These are phyloP conservation scores for Myochromella boudieri DNA, from an alignment of 768 basidiomycete genomes.

Conservation along the genomic window DNA sequence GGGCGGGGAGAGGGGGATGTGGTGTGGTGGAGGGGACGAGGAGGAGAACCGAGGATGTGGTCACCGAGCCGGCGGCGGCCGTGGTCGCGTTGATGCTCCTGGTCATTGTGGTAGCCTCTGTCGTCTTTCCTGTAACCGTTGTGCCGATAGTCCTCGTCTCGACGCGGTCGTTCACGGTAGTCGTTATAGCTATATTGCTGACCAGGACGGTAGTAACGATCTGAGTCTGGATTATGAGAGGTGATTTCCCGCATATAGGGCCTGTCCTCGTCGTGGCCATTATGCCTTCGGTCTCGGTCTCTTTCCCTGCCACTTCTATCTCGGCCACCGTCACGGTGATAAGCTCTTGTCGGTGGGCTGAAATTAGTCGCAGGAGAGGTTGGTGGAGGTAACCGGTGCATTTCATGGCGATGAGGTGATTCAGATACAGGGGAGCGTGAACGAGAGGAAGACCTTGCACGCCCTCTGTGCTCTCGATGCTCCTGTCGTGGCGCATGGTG, in stretches of 20 bases:
- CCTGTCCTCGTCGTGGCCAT: constrained; percentile 25
- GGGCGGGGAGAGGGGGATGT: too few relatives aligned
- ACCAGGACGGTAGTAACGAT: constrained; percentile 28
- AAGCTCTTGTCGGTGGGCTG: constrained; percentile 38
- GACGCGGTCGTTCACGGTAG: constrained; percentile 29
- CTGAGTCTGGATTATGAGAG: constrained; percentile 13
- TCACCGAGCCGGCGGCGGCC: constrained; percentile 21
- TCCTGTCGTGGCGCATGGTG: constrained; percentile 22
- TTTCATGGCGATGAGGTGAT: constrained; percentile 33
- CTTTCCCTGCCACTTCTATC: constrained; percentile 28
- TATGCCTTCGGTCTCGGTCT: constrained; percentile 25
- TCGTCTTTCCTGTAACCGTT: constrained; percentile 12
- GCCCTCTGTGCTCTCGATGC: constrained; percentile 27
- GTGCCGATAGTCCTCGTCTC: constrained; percentile 21
- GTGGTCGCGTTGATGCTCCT: constrained; percentile 20
- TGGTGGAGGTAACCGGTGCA: constrained; percentile 39
- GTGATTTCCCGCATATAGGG: constrained; percentile 15
- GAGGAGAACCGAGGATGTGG: constrained; percentile 21
- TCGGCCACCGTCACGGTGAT: constrained; percentile 35
- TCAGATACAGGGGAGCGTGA: constrained; percentile 38
- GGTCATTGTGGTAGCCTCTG: constrained; percentile 8
- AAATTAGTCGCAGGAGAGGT: constrained; percentile 34
- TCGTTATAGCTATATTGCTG: constrained; percentile 15
- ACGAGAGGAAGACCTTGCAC: constrained; percentile 27
- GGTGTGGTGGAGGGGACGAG: too few relatives aligned